These are phyloP conservation scores for Bipolaris gigantea DNA, from an alignment of 2,329 filamentous ascomycete genomes.

Conservation along the genomic window DNA sequence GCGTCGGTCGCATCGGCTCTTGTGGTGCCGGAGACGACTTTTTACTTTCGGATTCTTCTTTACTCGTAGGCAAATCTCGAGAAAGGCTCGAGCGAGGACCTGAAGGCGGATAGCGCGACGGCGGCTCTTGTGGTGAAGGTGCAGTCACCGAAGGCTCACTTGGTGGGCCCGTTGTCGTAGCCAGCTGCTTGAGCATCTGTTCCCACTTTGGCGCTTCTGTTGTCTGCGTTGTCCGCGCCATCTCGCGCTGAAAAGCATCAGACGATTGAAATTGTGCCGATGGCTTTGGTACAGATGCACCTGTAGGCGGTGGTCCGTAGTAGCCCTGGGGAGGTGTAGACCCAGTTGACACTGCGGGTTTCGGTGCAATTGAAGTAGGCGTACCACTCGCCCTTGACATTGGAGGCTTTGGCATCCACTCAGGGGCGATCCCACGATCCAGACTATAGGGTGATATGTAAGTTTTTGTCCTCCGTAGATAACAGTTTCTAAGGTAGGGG, in stretches of 20 bases:
- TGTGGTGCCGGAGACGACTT: conserved; percentile 16
- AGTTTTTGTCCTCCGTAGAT: conserved; percentile 49
- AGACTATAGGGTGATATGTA: conserved; percentile 53
- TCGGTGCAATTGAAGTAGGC: conserved; percentile 20
- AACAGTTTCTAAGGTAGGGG: conserved; percentile 51
- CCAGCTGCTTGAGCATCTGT: conserved; percentile 39
- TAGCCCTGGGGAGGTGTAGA: conserved; percentile 11
- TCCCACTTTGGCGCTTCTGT: conserved; percentile 37
- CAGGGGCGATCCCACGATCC: conserved; percentile 46
- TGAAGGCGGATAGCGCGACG: conserved; percentile 19
- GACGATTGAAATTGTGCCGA: conserved; percentile 48
- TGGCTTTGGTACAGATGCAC: conserved; percentile 28
- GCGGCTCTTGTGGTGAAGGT: conserved; percentile 17
- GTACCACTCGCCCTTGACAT: conserved; percentile 7
- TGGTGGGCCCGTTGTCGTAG: conserved; percentile 22
- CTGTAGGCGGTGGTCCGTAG: conserved; percentile 16
- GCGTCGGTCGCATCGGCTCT: conserved; percentile 34
- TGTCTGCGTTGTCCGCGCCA: conserved; percentile 31
- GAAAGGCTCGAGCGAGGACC: conserved; percentile 17
- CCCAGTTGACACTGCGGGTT: conserved; percentile 14
- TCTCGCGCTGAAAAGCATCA: conserved; percentile 50
- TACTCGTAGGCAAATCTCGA: conserved; percentile 19
- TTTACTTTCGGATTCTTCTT: conserved; percentile 16
- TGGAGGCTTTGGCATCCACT: conserved; percentile 43
- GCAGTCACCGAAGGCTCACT: conserved; percentile 8